Conservation (phyloP, 768 basidiomycete genomes). For the Tulasnella sp. region DNA sequence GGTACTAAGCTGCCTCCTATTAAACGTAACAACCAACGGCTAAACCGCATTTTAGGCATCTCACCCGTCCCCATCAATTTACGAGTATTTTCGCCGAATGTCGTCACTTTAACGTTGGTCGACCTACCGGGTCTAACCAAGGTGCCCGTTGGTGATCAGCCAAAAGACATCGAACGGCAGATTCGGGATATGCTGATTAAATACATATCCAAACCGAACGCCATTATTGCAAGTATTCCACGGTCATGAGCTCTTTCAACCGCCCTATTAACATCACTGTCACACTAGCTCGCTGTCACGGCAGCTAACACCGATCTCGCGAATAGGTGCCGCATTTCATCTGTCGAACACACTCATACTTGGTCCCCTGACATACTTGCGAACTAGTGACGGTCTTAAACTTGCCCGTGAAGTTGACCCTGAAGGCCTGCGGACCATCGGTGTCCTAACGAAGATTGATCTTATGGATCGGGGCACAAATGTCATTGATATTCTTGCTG, state of each 20-base stretch:
- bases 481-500: slow-evolving; percentile 98
- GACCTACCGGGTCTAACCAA: slow-evolving; percentile 96
- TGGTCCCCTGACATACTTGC: background rate
- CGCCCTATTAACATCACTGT: background rate
- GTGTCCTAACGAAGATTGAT: slow-evolving; percentile 99
- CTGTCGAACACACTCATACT: background rate
- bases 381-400: slow-evolving; percentile 80
- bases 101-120: slow-evolving; percentile 95
- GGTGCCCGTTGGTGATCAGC: slow-evolving; percentile 95
- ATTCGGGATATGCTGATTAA: slow-evolving; percentile 96
- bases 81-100: slow-evolving; percentile 95
- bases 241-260: background rate
- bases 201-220: slow-evolving; percentile 92
- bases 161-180: slow-evolving; percentile 95
- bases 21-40: background rate
- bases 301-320: slow-evolving; percentile 96
- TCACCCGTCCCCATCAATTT: slow-evolving; percentile 97
- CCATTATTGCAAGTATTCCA: slow-evolving; percentile 57
- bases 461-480: slow-evolving; percentile 99
- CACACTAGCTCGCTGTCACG: slow-evolving; percentile 75
- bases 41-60: slow-evolving; percentile 61
- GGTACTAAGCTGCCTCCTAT: slow-evolving; percentile 43
- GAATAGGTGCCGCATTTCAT: slow-evolving; percentile 55
- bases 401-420: slow-evolving; percentile 96
- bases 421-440: slow-evolving; percentile 90